These are phyloP conservation scores for Ramaria sp. DNA, from an alignment of 768 basidiomycete genomes.

Conservation along the genomic window DNA sequence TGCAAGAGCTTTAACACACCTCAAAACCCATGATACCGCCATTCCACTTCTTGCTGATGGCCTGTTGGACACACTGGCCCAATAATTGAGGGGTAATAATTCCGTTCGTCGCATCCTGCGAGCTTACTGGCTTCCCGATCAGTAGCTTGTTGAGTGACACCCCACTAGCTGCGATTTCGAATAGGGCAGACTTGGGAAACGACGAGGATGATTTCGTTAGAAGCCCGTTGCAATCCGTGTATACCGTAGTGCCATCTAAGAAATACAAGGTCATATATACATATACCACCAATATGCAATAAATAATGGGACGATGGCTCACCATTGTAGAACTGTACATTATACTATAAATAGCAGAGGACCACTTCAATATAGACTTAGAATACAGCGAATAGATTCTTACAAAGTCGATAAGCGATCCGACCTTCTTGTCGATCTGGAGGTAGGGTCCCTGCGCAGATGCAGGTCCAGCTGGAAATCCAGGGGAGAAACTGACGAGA, in stretches of 20 bases:
- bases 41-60: slow-evolving; percentile 23
- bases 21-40: slow-evolving; percentile 23
- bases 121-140: slow-evolving; percentile 21
- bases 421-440: no score
- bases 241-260: slow-evolving; percentile 51
- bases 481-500: no score
- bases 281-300: background rate
- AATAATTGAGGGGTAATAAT: slow-evolving; percentile 21
- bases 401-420: no score
- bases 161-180: slow-evolving; percentile 30
- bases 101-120: slow-evolving; percentile 19
- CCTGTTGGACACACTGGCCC: slow-evolving; percentile 20
- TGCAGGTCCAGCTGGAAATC: no score
- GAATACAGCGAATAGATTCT: no score
- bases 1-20: background rate
- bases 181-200: slow-evolving; percentile 53
- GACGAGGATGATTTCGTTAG: slow-evolving; percentile 44
- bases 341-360: no score
- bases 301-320: slow-evolving; percentile 8
- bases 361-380: no score
- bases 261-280: background rate
- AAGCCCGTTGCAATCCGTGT: slow-evolving; percentile 52
- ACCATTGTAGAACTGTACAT: slow-evolving; percentile 29
- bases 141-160: slow-evolving; percentile 25
- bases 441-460: no score